Evolutionary conservation across 306 rosid species (phyloP), one percentile per base, ranked within the genome.

Genomic region (Sophora flavescens): DNA sequence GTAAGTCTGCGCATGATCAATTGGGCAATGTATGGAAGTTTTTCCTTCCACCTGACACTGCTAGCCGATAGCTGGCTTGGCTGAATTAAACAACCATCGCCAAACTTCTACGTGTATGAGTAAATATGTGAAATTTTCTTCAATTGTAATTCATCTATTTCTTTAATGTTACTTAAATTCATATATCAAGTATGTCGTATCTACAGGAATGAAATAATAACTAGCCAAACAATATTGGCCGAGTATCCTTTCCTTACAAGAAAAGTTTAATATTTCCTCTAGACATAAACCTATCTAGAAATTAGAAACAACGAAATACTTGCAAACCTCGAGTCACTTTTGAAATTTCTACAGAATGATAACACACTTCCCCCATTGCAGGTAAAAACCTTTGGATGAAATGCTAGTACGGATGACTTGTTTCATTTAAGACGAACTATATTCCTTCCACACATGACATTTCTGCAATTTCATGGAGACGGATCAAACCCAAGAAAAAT

Each of bases 381-480:
- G 32, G 32, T 32, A 38, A 62, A 44, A 15, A 53, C 50, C 75
- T 56, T 61, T 36, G 57, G 48, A 45, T 10, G 44, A 45, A 38
- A 12, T 22, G 22, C 22, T 0, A 22, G 22, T 33, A 30, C 48
- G 12, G 54, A 51, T 6, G 33, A 36, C 44, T 61, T 51, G 10
- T 57, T 75, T 84, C 86, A 86, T 62, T 82, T 82, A 54, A 79
- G 82, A 76, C 85, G 85, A 50, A 82, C 88, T 17, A 82, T 68
- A 66, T 67, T 86, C 80, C 89, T 75, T 15, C 90, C 94, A 35
- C 90, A 88, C 32, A 86, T 22, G 5, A 90, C 52, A 70, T 90
- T 84, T 80, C 94, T 87, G 94, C 90, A 87, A 58, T 73, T 81
- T 17, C 48, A 53, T 52, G 8, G 28, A 63, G 45, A 47, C 8